Evolutionary conservation across 257 asterid genomes (phyloP), one percentile per base, ranked within the genome.

Genomic region (Striga asiatica): DNA sequence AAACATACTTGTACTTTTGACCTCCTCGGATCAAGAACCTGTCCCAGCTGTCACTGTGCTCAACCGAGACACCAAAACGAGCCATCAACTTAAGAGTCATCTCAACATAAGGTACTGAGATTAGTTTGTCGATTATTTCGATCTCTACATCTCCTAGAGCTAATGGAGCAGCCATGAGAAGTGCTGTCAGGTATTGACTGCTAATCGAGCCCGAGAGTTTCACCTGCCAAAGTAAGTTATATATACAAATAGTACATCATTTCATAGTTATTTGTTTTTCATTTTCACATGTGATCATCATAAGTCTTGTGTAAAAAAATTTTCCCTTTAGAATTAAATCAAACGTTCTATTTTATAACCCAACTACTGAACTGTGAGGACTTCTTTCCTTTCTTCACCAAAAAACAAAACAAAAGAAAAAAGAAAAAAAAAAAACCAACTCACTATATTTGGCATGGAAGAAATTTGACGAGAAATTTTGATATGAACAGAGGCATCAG

Each of bases 61-160:
- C 94, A 28, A 88, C 97, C 35, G 50, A 67, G 70, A 92, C 95
- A 31, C 99, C 97, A 77, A 84, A 92, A n/a, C 93, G 85, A 56
- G 84, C 95, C 99, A 92, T 92, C 83, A 88, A 81, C 69, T 88
- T 88, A 58, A 92, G 79, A 21, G 99, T 92, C 99, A 92, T 92
- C 62, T 92, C 99, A 63, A 92, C 97, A 50, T 88, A 92, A 16
- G 99, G 97, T 47, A 92, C 93, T 5, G 97, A 92, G 54, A 92
- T 92, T 49, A 92, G 72, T 64, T 92, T 92, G 78, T 92, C 98
- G 4, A 84, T 62, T 35, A 92, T 92, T 74, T 84, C 98, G 61
- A 92, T 88, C 76, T 84, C 98, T 14, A 92, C 93, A 25, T 88
- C 91, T 68, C 97, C 95, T 25, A 81, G 50, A 66, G 97, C 94